phyloP scores from a whole-genome alignment of 331 rosid genomes.

The Stylosanthes scabra region DNA sequence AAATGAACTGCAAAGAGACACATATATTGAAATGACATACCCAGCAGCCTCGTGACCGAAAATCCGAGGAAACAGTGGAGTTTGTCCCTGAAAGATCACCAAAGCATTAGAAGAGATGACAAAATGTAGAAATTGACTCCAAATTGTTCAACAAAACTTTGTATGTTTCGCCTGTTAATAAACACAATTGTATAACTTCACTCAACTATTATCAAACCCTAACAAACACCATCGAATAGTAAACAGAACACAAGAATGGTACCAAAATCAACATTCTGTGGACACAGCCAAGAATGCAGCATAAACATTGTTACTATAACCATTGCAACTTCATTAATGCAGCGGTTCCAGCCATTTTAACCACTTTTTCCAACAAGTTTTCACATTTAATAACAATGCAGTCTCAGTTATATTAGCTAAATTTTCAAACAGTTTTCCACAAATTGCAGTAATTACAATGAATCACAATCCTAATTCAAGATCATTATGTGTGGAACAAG shows the following conservation, averaged over 20 bases:
- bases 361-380: too few species aligned
- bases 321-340: too few species aligned
- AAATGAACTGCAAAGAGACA: constrained; percentile 28
- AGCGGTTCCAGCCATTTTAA: too few species aligned
- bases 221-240: neutral
- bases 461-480: too few species aligned
- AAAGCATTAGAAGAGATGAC: neutral
- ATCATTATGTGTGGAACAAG: neutral
- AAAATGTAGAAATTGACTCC: neutral
- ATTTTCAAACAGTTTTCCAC: too few species aligned
- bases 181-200: neutral
- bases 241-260: neutral
- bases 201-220: neutral
- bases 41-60: constrained; percentile 56
- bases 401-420: too few species aligned
- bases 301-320: neutral
- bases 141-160: neutral
- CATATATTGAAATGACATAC: constrained; percentile 26
- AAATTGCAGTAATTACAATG: too few species aligned
- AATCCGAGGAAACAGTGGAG: constrained; percentile 51
- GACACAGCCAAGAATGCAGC: neutral
- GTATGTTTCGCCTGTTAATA: neutral
- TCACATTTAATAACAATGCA: too few species aligned
- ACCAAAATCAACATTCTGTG: neutral
- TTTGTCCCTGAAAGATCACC: constrained; percentile 45